These are phyloP conservation scores for Coemansia sp. DNA, from an alignment of 192 early-diverging fungal species.

Conservation along the genomic window DNA sequence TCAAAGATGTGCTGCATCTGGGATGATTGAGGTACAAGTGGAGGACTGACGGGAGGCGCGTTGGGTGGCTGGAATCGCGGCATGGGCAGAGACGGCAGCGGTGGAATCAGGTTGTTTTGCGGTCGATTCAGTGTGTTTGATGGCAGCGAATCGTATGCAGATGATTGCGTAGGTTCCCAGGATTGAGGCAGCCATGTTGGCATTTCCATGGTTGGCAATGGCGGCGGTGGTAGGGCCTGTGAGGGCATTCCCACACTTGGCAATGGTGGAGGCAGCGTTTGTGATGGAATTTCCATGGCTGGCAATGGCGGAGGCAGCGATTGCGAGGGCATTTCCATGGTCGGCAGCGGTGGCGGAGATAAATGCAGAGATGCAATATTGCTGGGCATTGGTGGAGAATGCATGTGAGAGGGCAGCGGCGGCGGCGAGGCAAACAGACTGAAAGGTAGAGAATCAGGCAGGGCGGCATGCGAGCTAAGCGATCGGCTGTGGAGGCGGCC, in stretches of 20 bases:
- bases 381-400: slow-evolving; percentile 2
- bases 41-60: not conserved
- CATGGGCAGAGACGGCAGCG: slow-evolving; percentile 42
- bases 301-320: slow-evolving; percentile 1
- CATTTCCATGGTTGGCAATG: not conserved
- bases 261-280: slow-evolving; percentile 24
- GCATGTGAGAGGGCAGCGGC: slow-evolving; percentile 7
- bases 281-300: not conserved
- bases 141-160: slow-evolving; percentile 10
- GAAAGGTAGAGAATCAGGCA: not conserved
- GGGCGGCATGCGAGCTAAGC: slow-evolving; percentile 16
- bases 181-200: slow-evolving; percentile 8
- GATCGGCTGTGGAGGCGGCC: slow-evolving; percentile 15
- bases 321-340: slow-evolving; percentile 30
- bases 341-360: slow-evolving; percentile 35
- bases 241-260: slow-evolving; percentile 34
- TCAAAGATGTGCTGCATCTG: slow-evolving; percentile 13
- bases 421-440: slow-evolving; percentile 9
- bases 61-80: slow-evolving; percentile 37
- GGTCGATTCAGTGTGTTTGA: not conserved
- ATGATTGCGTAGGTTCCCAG: not conserved
- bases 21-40: not conserved
- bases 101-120: slow-evolving; percentile 9
- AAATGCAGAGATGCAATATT: not conserved
- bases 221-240: slow-evolving; percentile 5